Base-by-base conservation (phyloP, 2,329 filamentous ascomycete species). In the Pseudogymnoascus sp. region DNA sequence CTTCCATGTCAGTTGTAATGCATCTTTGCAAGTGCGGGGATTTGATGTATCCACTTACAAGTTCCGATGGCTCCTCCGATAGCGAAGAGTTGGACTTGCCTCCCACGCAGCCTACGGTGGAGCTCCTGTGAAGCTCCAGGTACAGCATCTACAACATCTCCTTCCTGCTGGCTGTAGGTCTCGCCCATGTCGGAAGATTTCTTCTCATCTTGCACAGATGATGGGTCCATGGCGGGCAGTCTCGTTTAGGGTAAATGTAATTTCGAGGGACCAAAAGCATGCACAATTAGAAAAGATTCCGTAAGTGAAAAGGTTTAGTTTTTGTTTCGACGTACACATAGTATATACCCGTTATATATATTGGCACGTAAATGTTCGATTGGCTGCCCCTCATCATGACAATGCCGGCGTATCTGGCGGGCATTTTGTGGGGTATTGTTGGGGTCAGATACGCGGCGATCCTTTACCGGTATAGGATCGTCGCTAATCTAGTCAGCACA, bases 61-160 rank as follows among this genome's bases (percentile, higher is more conserved):
- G 81, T 83, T 15, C 79, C 79, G 39, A 81, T 80, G 3, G 77
- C 80, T 45, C 78, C 78, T 35, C 77, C 78, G 13, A 62, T 60
- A 13, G 58, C 60, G 26, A 62, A 41, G 13, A 62, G 58, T 15
- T 62, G 60, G 41, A 62, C 28, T 12, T 62, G 57, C 26, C 45
- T 56, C 9, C 48, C 48, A 5, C 48, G 19, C 12, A 62, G 60
- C 6, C 28, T 39, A n/a, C 60, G 57, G 10, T 59, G 60, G 6
- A 61, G 56, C 18, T 60, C 30, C 19, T 60, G 30, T 4, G 45
- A 60, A 19, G 48, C 59, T 23, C 19, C 19, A 23, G 5, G 19
- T 41, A 13, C 38, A 5, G 12, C 4, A 10, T 7, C 38, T 41
- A 13, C 38, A 5, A 5, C 4, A 10, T 7, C 38, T 8, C 19